Percentiles rank a stretch among this genome's conserved stretches.
phyloP scores from a whole-genome alignment of 495 filamentous ascomycete genomes.

The Aspergillus leporis region DNA sequence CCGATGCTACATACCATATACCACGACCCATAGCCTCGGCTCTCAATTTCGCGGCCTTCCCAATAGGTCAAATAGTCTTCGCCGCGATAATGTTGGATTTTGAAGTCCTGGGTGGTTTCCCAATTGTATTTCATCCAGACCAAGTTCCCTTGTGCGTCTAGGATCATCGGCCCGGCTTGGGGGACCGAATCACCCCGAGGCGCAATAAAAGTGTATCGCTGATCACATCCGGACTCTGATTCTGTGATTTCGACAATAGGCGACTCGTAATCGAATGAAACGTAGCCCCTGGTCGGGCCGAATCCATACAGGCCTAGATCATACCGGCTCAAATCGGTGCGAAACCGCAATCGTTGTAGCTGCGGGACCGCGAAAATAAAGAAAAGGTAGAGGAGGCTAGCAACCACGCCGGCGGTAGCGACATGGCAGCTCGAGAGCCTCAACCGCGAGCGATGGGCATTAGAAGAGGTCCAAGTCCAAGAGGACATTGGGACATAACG shows the following conservation, averaged over 20 bases:
- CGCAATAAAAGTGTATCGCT: conserved; percentile 44
- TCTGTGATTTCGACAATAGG: conserved; percentile 34
- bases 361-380: conserved; percentile 32
- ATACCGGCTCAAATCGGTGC: conserved; percentile 34
- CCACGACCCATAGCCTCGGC: conserved; percentile 50
- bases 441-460: conserved; percentile 21
- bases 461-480: conserved; percentile 22
- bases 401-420: conserved; percentile 7
- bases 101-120: conserved; percentile 48
- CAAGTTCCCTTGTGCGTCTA: conserved; percentile 44
- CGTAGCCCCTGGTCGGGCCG: conserved; percentile 32
- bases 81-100: conserved; percentile 45
- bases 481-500: conserved; percentile 34
- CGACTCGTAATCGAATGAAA: conserved; percentile 36
- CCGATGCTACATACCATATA: conserved; percentile 41
- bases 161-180: conserved; percentile 46
- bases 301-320: conserved; percentile 39
- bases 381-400: conserved; percentile 29
- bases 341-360: conserved; percentile 32
- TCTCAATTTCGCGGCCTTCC: conserved; percentile 51
- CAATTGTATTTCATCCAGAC: conserved; percentile 45
- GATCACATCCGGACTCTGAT: conserved; percentile 36
- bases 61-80: conserved; percentile 54
- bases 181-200: conserved; percentile 44
- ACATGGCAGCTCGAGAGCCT: conserved; percentile 24